A percentile compares a stretch with the other conserved stretches of the same genome.
Conservation (phyloP, 2,329 filamentous ascomycete genomes). For the Exophiala lecanii-corni region DNA sequence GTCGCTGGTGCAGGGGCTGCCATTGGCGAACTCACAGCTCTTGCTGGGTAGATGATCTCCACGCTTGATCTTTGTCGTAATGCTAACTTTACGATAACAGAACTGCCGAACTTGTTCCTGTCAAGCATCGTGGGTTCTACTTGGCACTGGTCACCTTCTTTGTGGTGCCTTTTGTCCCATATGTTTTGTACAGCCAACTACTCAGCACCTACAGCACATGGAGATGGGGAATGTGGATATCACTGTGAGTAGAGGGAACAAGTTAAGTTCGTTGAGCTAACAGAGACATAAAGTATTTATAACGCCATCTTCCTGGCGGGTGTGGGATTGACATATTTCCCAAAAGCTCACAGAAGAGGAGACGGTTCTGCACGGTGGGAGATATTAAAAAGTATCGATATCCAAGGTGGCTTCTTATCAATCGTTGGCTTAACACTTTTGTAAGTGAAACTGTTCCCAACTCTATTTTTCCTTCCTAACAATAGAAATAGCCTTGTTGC, state of each 20-base stretch:
- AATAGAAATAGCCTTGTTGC: slow-evolving; percentile 36
- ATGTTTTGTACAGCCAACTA: slow-evolving; percentile 11
- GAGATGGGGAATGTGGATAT: slow-evolving; percentile 12
- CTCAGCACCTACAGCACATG: slow-evolving; percentile 4
- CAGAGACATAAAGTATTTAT: slow-evolving; percentile 6
- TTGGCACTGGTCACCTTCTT: slow-evolving; percentile 9
- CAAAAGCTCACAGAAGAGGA: slow-evolving; percentile 6
- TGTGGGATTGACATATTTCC: slow-evolving; percentile 11
- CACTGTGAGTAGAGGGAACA: slow-evolving; percentile 6
- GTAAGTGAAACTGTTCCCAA: slow-evolving; percentile 7
- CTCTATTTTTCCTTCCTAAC: background rate
- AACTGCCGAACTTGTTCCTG: slow-evolving; percentile 16
- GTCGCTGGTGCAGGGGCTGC: slow-evolving; percentile 10
- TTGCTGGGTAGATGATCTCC: slow-evolving; percentile 8
- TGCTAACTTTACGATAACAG: background rate
- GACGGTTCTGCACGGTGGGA: slow-evolving; percentile 3
- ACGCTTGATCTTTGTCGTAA: background rate
- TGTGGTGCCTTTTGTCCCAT: slow-evolving; percentile 16
- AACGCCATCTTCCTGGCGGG: slow-evolving; percentile 5
- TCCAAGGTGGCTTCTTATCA: slow-evolving; percentile 10
- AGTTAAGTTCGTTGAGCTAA: too few relatives aligned
- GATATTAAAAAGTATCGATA: slow-evolving; percentile 12
- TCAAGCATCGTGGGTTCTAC: slow-evolving; percentile 12
- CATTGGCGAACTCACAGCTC: slow-evolving; percentile 17
- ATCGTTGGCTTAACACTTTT: slow-evolving; percentile 15